phyloP scores from a whole-genome alignment of 1,139 yeast genomes.

The Yamadazyma blattariae region DNA sequence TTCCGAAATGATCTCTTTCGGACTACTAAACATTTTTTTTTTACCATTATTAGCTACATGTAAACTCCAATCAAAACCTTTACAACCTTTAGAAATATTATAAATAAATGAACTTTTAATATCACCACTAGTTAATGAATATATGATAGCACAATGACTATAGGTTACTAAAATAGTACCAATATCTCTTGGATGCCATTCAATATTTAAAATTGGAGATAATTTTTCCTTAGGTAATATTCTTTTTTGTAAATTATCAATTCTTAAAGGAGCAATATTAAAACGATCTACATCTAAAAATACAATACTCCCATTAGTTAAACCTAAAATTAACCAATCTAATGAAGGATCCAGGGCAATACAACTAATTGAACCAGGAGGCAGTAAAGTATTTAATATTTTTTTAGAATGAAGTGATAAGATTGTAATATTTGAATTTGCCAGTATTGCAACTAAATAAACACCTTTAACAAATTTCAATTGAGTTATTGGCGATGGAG shows the following conservation, averaged over 20 bases:
- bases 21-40: constrained; percentile 40
- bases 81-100: constrained; percentile 37
- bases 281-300: constrained; percentile 88
- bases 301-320: constrained; percentile 68
- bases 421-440: constrained; percentile 52
- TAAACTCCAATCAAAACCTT: constrained; percentile 32
- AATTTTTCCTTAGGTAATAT: constrained; percentile 47
- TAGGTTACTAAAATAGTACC: constrained; percentile 77
- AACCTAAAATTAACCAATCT: constrained; percentile 83
- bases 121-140: constrained; percentile 60
- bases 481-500: constrained; percentile 50
- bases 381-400: constrained; percentile 51
- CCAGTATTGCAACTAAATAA: constrained; percentile 68
- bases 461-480: constrained; percentile 75
- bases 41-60: constrained; percentile 40
- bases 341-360: constrained; percentile 79
- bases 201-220: constrained; percentile 63
- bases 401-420: constrained; percentile 66
- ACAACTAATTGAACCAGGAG: constrained; percentile 66
- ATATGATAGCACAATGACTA: constrained; percentile 64
- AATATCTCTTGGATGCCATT: constrained; percentile 88
- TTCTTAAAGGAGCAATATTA: constrained; percentile 56
- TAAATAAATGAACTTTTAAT: constrained; percentile 58
- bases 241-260: constrained; percentile 70
- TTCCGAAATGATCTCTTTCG: constrained; percentile 46